Evolutionary conservation across 1,139 yeast species (phyloP).

Genomic region (Pichia sp.): DNA sequence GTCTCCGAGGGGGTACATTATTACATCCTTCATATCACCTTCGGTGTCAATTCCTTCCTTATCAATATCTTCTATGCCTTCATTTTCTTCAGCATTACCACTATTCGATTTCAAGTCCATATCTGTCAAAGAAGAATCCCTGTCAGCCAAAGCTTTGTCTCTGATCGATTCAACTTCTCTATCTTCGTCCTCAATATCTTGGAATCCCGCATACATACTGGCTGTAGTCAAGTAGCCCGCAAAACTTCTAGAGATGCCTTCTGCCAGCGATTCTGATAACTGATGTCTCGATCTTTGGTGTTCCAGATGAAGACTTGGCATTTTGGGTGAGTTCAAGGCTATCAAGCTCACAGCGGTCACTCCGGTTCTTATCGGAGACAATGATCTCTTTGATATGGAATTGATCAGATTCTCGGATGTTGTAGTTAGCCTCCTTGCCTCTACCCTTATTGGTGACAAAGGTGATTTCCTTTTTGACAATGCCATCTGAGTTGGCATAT

Average conservation of each 20-base stretch:
- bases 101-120: neutral
- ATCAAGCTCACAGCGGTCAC: neutral
- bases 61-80: neutral
- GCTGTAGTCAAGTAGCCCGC: conserved; percentile 47
- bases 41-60: neutral
- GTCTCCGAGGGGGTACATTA: neutral
- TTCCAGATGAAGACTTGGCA: neutral
- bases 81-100: neutral
- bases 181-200: conserved; percentile 23
- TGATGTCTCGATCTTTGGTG: neutral
- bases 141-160: neutral
- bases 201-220: conserved; percentile 44
- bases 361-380: conserved; percentile 10
- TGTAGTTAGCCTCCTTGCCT: conserved; percentile 9
- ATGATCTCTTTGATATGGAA: conserved; percentile 15
- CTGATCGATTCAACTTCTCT: conserved; percentile 13
- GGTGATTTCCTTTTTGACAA: neutral
- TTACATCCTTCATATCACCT: neutral
- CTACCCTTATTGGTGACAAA: neutral
- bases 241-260: conserved; percentile 38
- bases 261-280: conserved; percentile 24
- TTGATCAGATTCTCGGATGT: conserved; percentile 18
- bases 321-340: neutral
- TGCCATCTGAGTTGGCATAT: neutral
- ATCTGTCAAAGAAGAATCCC: conserved; percentile 1